Conservation (phyloP, 2,329 filamentous ascomycete species). For the Fusarium sp. region DNA sequence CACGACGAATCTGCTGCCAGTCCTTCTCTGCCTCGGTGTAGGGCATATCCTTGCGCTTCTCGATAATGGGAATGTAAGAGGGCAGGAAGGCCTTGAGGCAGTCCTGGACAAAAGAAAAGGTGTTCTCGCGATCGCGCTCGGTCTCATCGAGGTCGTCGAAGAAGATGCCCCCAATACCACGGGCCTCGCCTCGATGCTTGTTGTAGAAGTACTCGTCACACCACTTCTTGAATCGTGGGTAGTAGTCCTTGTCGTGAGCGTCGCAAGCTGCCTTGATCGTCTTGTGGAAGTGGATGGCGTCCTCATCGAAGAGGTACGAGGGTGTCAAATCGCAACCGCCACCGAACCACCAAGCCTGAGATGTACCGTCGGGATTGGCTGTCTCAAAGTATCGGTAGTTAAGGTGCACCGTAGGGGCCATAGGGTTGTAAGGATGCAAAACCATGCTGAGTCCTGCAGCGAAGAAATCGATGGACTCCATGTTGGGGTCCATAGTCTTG, state of each 20-base stretch:
- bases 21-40: constrained; percentile 88
- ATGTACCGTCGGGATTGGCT: constrained; percentile 82
- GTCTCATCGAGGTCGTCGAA: constrained; percentile 95
- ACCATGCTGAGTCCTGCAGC: constrained; percentile 94
- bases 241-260: constrained; percentile 91
- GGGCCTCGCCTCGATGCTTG: constrained; percentile 87
- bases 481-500: constrained; percentile 83
- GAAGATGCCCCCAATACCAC: constrained; percentile 96
- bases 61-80: constrained; percentile 89
- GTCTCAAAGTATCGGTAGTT: constrained; percentile 99
- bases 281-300: constrained; percentile 95
- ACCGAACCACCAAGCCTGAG: constrained; percentile 97
- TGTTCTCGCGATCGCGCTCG: constrained; percentile 87
- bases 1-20: constrained; percentile 95
- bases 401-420: constrained; percentile 96
- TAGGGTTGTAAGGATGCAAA: constrained; percentile 92
- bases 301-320: constrained; percentile 94
- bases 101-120: constrained; percentile 90
- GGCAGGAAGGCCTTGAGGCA: constrained; percentile 89
- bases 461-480: constrained; percentile 93
- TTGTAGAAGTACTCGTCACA: constrained; percentile 98
- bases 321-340: constrained; percentile 95
- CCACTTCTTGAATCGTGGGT: constrained; percentile 96
- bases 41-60: constrained; percentile 90
- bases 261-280: constrained; percentile 94